Base-by-base conservation (phyloP, 2,329 filamentous ascomycete species). In the Pseudofabraea citricarpa region DNA sequence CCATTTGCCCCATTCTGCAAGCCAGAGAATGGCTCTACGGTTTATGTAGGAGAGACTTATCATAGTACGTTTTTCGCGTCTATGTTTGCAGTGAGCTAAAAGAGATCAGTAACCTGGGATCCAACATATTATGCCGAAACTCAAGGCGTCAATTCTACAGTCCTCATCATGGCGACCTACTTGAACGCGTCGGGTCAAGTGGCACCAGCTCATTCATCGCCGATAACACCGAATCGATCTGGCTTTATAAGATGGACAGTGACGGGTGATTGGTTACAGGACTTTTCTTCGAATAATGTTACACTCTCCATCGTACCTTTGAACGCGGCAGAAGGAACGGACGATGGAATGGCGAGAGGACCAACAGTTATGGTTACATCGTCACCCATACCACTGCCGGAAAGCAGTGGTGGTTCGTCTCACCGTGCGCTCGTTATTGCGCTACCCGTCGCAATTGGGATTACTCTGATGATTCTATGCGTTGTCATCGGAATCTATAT, bases 71-170 rank as follows among this genome's bases (percentile, higher is more conserved):
- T 13, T 15, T 15, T n/a, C 4, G 12, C 20, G 10, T 7, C 10
- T 22, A 37, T 37, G 9, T 10, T 2, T 37, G 8, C 13, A 4
- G 8, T 9, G 40, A 37, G 3, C 40, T 48, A 20, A 47, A 20
- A 18, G 1, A 7, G 6, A 12, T 7, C n/a, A 60, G 56, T 60
- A 21, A 61, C 57, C 7, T 61, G 58, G 58, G 57, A 61, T 29
- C 47, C 51, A 4, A 48, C 38, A 16, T 58, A 47, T 39, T 56
- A 56, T 26, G 22, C 49, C 6, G 22, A 41, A 15, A 52, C 49
- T 31, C 9, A 37, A n/a, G 16, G 19, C 1, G 20, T 22, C 9
- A 61, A 61, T 29, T 41, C 46, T 4, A 52, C 53, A 2, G 45
- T 59, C n/a, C 38, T 55, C 5, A 36, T 61, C 20, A 46, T 54